Conservation (phyloP, 768 basidiomycete genomes). For the Tephrocybe sp. region DNA sequence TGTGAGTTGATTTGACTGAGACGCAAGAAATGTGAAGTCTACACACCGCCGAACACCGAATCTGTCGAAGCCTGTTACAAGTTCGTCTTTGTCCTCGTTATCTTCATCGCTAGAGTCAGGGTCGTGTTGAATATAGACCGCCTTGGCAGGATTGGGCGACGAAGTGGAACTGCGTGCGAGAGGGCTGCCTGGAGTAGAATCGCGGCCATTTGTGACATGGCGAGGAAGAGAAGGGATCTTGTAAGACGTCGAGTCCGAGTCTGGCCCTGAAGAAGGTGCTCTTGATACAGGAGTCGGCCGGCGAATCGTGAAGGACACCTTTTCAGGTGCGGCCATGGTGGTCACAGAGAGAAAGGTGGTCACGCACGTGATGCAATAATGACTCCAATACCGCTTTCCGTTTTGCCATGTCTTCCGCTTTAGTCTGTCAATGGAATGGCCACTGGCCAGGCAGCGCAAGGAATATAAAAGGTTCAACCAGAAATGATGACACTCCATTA, state of each 20-base stretch:
- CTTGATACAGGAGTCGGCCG: constrained; percentile 74
- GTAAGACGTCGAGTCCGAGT: constrained; percentile 55
- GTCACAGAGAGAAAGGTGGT: not conserved
- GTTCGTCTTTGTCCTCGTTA: constrained; percentile 65
- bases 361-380: constrained; percentile 12
- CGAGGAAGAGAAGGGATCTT: constrained; percentile 64
- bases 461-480: not conserved
- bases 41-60: constrained; percentile 89
- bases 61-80: constrained; percentile 70
- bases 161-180: constrained; percentile 49
- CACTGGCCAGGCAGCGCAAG: not conserved
- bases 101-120: constrained; percentile 64
- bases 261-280: constrained; percentile 60
- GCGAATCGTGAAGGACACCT: constrained; percentile 84
- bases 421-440: too few relatives aligned
- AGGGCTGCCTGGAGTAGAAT: constrained; percentile 53
- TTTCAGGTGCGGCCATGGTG: constrained; percentile 27
- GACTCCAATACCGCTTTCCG: not conserved
- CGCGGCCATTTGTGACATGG: constrained; percentile 40
- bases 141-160: constrained; percentile 37
- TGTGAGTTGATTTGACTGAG: constrained; percentile 75
- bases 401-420: too few relatives aligned
- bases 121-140: constrained; percentile 24
- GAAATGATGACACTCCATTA: not conserved
- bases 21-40: constrained; percentile 16